A percentile compares a stretch with the other conserved stretches of the same genome.
Evolutionary conservation across 2,329 filamentous ascomycete species (phyloP).

Genomic region (Pyrenophora graminea): DNA sequence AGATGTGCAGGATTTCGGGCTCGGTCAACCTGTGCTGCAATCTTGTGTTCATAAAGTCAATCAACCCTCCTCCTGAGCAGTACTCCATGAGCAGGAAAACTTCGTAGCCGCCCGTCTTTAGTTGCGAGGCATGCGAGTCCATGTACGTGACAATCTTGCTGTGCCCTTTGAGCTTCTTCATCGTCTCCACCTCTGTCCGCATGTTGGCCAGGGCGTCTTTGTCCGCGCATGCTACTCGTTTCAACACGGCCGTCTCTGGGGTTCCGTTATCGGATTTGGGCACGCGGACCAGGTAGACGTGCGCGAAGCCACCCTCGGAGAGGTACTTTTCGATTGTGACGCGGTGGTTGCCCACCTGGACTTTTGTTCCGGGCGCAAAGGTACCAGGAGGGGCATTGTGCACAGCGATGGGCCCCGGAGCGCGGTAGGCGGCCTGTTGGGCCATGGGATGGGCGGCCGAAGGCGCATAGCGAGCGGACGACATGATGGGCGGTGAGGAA

Average conservation of each 20-base stretch:
- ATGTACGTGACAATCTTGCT: constrained; percentile 96
- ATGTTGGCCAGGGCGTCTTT: constrained; percentile 93
- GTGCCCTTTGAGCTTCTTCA: constrained; percentile 99
- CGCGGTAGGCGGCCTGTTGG: constrained; percentile 44
- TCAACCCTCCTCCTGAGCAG: constrained; percentile 90
- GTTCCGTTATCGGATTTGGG: constrained; percentile 72
- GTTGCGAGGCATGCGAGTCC: constrained; percentile 94
- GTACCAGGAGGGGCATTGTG: constrained; percentile 66
- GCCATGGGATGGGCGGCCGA: constrained; percentile 40
- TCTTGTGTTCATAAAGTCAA: constrained; percentile 99
- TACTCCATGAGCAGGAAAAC: constrained; percentile 99
- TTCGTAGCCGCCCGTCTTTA: constrained; percentile 92
- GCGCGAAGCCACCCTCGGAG: constrained; percentile 96
- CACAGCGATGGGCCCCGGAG: constrained; percentile 33
- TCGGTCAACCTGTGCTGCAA: constrained; percentile 95
- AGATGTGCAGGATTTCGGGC: constrained; percentile 96
- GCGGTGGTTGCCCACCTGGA: constrained; percentile 89
- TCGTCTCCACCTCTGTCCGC: constrained; percentile 98
- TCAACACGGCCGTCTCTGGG: constrained; percentile 81
- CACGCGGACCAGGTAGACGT: constrained; percentile 94
- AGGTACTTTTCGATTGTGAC: constrained; percentile 97
- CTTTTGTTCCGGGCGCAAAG: constrained; percentile 91
- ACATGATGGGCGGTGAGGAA: constrained; percentile 43
- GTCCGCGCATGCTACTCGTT: constrained; percentile 94
- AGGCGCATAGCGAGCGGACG: constrained; percentile 46